Conservation (phyloP, 345 rosid genomes). For the Viola odorata region DNA sequence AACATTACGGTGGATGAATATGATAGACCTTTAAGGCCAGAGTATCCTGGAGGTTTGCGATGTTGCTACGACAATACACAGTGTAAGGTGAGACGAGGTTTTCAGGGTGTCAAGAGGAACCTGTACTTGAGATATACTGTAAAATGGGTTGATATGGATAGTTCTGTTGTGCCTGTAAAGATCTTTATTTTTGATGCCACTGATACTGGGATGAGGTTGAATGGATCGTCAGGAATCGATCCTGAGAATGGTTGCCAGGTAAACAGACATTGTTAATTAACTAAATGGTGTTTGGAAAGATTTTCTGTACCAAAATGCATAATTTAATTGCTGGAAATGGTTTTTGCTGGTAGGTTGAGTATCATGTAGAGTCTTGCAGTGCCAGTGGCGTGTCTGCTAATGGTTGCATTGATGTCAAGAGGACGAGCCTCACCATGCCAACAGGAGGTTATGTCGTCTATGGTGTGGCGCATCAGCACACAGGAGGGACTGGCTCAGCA, state of each 20-base stretch:
- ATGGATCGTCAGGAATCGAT: slow-evolving; percentile 31
- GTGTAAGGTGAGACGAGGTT: slow-evolving; percentile 54
- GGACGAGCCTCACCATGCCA: slow-evolving; percentile 50
- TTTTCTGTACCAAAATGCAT: not conserved
- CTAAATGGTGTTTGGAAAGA: not conserved
- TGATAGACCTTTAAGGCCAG: slow-evolving; percentile 45
- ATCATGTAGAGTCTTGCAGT: slow-evolving; percentile 49
- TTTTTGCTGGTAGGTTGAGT: slow-evolving; percentile 51
- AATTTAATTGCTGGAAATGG: not conserved
- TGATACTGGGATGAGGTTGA: slow-evolving; percentile 44
- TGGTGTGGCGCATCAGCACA: slow-evolving; percentile 81
- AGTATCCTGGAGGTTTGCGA: slow-evolving; percentile 56
- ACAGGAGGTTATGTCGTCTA: slow-evolving; percentile 63
- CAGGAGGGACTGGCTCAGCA: slow-evolving; percentile 64
- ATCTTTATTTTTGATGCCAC: slow-evolving; percentile 72
- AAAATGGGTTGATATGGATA: slow-evolving; percentile 71
- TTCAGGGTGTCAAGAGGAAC: slow-evolving; percentile 37
- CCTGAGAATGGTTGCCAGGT: slow-evolving; percentile 62
- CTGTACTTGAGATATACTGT: slow-evolving; percentile 61
- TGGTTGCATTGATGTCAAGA: slow-evolving; percentile 43
- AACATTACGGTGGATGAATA: slow-evolving; percentile 52
- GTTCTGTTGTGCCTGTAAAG: slow-evolving; percentile 49
- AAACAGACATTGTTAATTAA: not conserved
- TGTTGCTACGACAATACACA: slow-evolving; percentile 70
- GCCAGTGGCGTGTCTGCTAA: slow-evolving; percentile 12